Evolutionary conservation across 208 protist species (phyloP).

Genomic region (Endotrypanum monterogeii): DNA sequence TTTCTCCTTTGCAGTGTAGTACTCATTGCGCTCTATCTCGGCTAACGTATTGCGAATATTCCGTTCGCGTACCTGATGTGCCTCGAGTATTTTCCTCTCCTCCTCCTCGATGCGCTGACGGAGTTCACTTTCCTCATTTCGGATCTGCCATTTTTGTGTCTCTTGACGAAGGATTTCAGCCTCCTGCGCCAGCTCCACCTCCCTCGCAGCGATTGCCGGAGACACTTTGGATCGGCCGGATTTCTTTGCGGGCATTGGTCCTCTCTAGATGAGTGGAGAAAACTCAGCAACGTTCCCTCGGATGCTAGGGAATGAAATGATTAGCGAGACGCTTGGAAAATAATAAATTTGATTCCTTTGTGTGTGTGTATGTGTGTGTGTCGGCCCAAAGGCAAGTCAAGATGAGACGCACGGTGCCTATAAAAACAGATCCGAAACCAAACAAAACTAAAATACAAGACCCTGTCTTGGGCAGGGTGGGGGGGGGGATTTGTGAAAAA

Average conservation of each 20-base stretch:
- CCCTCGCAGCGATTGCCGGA: constrained; percentile 26
- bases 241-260: constrained; percentile 50
- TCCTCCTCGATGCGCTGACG: constrained; percentile 71
- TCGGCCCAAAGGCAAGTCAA: not conserved
- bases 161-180: constrained; percentile 46
- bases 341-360: not conserved
- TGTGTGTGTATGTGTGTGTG: not conserved
- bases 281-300: not conserved
- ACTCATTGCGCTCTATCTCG: constrained; percentile 41
- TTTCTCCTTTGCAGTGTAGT: constrained; percentile 54
- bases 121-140: constrained; percentile 53
- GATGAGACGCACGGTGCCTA: not conserved
- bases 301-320: not conserved
- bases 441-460: not conserved
- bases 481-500: not conserved
- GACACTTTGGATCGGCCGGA: constrained; percentile 32
- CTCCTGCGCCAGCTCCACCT: constrained; percentile 46
- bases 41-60: constrained; percentile 50
- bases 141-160: constrained; percentile 52
- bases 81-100: constrained; percentile 50
- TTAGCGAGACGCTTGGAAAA: not conserved
- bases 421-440: not conserved
- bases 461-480: too few relatives aligned
- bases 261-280: not conserved
- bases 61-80: constrained; percentile 46